phyloP scores from a whole-genome alignment of 139 green algal genomes.

The Tetraselmis chui region DNA sequence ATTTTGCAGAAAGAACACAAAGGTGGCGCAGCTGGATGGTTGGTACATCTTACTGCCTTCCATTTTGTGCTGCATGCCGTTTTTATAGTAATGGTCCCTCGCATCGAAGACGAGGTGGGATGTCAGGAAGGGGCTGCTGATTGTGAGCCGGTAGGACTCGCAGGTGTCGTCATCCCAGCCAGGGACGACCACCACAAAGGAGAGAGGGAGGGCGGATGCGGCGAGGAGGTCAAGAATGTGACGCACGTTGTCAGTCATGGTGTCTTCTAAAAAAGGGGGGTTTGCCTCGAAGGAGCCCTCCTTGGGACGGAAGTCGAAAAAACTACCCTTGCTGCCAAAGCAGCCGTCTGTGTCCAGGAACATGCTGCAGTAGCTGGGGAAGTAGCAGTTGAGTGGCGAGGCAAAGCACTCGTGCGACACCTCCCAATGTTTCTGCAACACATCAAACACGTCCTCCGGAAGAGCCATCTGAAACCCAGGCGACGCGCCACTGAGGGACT shows the following conservation, averaged over 20 bases:
- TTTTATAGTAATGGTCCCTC: background rate
- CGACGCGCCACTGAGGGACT: background rate
- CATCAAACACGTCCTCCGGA: conserved; percentile 3
- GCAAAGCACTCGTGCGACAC: conserved; percentile 13
- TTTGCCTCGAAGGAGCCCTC: conserved; percentile 19
- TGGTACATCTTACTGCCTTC: background rate
- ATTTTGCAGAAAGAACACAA: background rate
- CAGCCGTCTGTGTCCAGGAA: conserved; percentile 23
- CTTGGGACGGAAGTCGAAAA: conserved; percentile 21
- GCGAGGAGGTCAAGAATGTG: conserved; percentile 12
- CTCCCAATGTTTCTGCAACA: conserved; percentile 3
- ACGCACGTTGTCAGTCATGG: conserved; percentile 10
- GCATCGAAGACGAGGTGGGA: background rate
- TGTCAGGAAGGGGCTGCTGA: background rate
- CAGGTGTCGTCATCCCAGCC: conserved; percentile 13
- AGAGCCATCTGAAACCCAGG: conserved; percentile 9
- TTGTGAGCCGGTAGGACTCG: background rate
- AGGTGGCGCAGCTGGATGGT: background rate
- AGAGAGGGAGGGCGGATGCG: conserved; percentile 7
- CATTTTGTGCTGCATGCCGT: background rate
- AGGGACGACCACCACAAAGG: conserved; percentile 22
- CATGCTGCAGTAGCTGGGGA: conserved; percentile 10
- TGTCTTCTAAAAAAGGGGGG: conserved; percentile 18
- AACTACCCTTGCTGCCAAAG: conserved; percentile 23
- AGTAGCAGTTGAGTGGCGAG: conserved; percentile 18